These are phyloP conservation scores for Cynara cardunculus DNA, from an alignment of 129 eudicot genomes.

Conservation along the genomic window DNA sequence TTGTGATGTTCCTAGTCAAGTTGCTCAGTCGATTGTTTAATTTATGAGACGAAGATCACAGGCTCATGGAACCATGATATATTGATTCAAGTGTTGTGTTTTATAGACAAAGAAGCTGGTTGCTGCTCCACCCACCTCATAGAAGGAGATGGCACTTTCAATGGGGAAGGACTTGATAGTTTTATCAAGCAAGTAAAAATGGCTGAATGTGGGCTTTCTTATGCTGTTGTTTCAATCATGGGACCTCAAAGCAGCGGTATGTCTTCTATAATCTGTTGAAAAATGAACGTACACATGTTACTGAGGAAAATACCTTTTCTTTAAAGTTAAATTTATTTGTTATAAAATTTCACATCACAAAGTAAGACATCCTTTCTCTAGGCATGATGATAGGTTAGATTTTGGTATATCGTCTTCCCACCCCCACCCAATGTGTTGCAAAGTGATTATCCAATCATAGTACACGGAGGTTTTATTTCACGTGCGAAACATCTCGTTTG, in stretches of 20 bases:
- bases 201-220: conserved; percentile 93
- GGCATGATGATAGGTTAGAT: conserved; percentile 1
- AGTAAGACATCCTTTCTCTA: neutral
- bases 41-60: neutral
- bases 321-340: neutral
- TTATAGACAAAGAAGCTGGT: conserved; percentile 45
- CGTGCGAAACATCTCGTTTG: neutral
- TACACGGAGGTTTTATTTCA: neutral
- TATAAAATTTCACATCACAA: neutral
- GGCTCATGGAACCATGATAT: conserved; percentile 13
- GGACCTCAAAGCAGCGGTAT: conserved; percentile 99
- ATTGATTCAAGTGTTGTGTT: conserved; percentile 11
- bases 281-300: neutral
- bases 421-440: neutral
- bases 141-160: conserved; percentile 96
- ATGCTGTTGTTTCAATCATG: conserved; percentile 97
- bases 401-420: neutral
- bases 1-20: neutral
- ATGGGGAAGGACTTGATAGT: conserved; percentile 66
- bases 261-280: neutral
- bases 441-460: neutral
- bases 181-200: conserved; percentile 86
- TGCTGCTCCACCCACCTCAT: conserved; percentile 94
- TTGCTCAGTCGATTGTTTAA: neutral
- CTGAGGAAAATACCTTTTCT: neutral